Evolutionary conservation across 306 rosid genomes (phyloP).

Genomic region (Trifolium repens): DNA sequence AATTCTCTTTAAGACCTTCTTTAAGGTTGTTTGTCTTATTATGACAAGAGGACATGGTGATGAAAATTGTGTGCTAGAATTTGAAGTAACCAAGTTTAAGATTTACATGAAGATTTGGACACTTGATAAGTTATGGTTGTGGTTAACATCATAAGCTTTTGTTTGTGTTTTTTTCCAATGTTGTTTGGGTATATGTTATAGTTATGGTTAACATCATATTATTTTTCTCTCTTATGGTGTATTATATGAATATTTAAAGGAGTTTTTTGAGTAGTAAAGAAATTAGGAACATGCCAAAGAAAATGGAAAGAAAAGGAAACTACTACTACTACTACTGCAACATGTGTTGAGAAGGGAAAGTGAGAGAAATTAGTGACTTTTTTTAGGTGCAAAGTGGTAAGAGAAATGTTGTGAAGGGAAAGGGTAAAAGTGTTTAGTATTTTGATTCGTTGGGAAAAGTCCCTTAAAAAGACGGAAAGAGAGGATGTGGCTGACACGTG

Average conservation of each 20-base stretch:
- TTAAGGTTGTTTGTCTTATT: conserved; percentile 4
- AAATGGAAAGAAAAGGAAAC: conserved; percentile 35
- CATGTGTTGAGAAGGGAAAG: conserved; percentile 38
- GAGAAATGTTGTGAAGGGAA: conserved; percentile 29
- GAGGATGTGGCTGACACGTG: conserved; percentile 63
- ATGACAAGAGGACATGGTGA: conserved; percentile 66
- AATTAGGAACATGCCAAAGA: conserved; percentile 44
- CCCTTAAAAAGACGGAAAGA: conserved; percentile 43
- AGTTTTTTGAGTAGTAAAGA: conserved; percentile 33
- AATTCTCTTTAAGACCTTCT: conserved; percentile 11
- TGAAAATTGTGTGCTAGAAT: conserved; percentile 1
- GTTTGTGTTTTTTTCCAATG: not conserved
- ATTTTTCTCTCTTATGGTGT: not conserved
- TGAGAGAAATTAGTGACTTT: not conserved
- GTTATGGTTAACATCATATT: not conserved
- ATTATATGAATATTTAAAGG: conserved; percentile 46
- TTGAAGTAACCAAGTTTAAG: not conserved
- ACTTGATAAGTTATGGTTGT: not conserved
- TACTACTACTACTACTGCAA: not conserved
- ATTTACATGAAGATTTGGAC: conserved; percentile 1
- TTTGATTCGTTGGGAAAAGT: conserved; percentile 27
- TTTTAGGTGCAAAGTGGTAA: not conserved
- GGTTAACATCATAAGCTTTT: not conserved
- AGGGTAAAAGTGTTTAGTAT: conserved; percentile 2
- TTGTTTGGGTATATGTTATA: not conserved